phyloP scores from a whole-genome alignment of 345 rosid species.

The Syzygium aqueum region DNA sequence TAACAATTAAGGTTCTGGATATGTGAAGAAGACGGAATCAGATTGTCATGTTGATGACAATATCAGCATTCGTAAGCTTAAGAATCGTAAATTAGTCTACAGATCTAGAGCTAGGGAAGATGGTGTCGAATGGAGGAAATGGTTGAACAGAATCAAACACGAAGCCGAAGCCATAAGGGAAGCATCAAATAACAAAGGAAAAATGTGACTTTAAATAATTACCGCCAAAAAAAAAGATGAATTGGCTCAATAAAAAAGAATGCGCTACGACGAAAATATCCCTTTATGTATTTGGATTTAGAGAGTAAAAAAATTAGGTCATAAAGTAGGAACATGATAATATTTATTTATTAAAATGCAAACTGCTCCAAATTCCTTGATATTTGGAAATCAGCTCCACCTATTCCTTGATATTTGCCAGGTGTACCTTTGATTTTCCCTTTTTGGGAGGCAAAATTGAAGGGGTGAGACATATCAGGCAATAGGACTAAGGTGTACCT shows the following conservation, averaged over 20 bases:
- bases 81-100: conserved; percentile 6
- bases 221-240: too few species aligned
- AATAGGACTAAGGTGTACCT: too few species aligned
- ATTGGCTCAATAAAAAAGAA: too few species aligned
- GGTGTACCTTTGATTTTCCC: not conserved
- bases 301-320: too few species aligned
- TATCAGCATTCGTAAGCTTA: conserved; percentile 15
- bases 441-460: not conserved
- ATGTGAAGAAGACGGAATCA: conserved; percentile 48
- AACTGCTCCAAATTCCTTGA: not conserved
- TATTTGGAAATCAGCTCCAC: too few species aligned
- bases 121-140: not conserved
- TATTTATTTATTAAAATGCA: too few species aligned
- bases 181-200: not conserved
- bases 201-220: too few species aligned
- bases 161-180: not conserved
- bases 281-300: too few species aligned
- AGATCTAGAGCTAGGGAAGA: not conserved
- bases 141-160: not conserved
- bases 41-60: conserved; percentile 45
- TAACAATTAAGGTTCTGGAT: conserved; percentile 66
- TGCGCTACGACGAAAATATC: too few species aligned
- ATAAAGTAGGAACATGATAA: too few species aligned
- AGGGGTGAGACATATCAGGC: not conserved
- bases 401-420: not conserved